Evolutionary conservation across 257 asterid species (phyloP), one percentile per base, ranked within the genome.

Genomic region (Nicotiana attenuata): DNA sequence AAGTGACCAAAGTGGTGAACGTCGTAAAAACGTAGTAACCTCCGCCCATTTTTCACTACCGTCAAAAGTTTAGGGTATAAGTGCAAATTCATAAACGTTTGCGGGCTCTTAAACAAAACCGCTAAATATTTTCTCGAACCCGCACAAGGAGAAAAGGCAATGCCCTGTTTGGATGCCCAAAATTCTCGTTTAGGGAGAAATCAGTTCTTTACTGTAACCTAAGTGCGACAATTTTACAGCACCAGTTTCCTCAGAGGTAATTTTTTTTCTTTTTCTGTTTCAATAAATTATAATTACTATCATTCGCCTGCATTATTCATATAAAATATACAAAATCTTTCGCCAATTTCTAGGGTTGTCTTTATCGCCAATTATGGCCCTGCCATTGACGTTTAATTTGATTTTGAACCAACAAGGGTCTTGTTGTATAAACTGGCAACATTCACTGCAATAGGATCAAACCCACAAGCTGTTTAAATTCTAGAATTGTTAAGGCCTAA

Each of bases 111-210:
- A 24, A 50, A 50, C 8, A 50, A 73, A 57, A 57, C 59, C 5
- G 63, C 22, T 17, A 55, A 55, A 68, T 68, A 22, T 20, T 20
- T 16, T 14, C 2, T 45, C 22, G 57, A 11, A 41, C 78, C 10
- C 56, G 56, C 53, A 69, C 56, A 13, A 45, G 56, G 78, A 41
- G 41, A 45, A 71, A 22, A 50, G 35, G 20, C 38, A 22, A 47
- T 73, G 63, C 79, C 63, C 63, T 50, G 79, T 75, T 75, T 75
- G 79, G 79, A 75, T 75, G 79, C 9, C 61, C 26, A 0, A 75
- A 50, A 50, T 75, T 15, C 45, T 75, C 63, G 20, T 5, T n/a
- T 20, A 13, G 5, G 59, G 20, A 35, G 10, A 73, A 73, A 73
- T 61, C 79, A 47, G 63, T 24, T 75, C 63, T 75, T 50, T 75